Evolutionary conservation across 169 alveolate genomes (phyloP), one percentile per base, ranked within the genome.

Genomic region (Eimeria falciformis): DNA sequence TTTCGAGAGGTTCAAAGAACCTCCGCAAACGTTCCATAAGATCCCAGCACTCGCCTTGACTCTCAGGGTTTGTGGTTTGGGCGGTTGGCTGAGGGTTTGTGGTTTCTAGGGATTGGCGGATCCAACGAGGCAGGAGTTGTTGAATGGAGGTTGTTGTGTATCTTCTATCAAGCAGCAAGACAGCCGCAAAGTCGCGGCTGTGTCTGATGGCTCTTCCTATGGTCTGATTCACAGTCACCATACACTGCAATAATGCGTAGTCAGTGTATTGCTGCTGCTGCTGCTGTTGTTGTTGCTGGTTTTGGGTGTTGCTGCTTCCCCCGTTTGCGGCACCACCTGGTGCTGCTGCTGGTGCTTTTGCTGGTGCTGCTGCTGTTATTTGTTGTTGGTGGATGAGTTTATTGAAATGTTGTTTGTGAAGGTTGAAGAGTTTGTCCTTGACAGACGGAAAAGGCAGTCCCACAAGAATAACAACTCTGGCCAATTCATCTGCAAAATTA

Each of bases 151-250:
- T 27, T 25, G 58, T 90, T 1, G 90, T 78, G 78, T 94, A 96
- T 43, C 99, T 95, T 29, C 93, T 62, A 91, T 99, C 99, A 21
- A 98, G 96, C 84, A 98, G 96, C 43, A 98, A 65, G 47, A 98
- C 95, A 2, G 98, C 95, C 1, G 99, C 98, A 95, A 96, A 99
- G 94, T 99, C 99, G 65, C 96, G 92, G 37, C 93, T 97, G 94
- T 99, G 99, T 50, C 99, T 95, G 78, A 99, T 97, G 18, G 99
- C 98, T 82, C 99, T 96, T 65, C 99, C 99, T 33, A 99, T 97
- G 55, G 99, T 95, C 95, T 99, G 99, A 92, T 99, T 99, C 33
- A 99, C 97, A 7, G 98, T 96, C 95, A 98, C 98, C 95, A 97
- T 95, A 91, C 99, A 97, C 97, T 89, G 93, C 79, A 89, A 56